Conservation (phyloP, 2,329 filamentous ascomycete genomes). For the Aspergillus caelatus region DNA sequence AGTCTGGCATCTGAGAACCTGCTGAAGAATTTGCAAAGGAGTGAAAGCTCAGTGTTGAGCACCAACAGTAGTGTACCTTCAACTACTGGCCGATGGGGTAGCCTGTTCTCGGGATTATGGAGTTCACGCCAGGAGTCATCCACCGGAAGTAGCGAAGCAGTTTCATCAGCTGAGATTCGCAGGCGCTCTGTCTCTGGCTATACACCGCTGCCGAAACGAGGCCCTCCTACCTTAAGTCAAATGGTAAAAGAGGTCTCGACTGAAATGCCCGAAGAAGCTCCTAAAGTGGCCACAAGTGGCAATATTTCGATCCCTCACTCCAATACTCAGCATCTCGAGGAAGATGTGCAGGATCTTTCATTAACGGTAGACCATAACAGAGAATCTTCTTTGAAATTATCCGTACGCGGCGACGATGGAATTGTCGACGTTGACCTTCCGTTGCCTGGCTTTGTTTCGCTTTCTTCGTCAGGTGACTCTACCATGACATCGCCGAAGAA, state of each 20-base stretch:
- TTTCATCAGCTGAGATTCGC: slow-evolving; percentile 27
- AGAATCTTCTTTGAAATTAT: slow-evolving; percentile 55
- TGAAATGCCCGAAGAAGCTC: slow-evolving; percentile 21
- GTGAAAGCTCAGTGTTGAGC: slow-evolving; percentile 52
- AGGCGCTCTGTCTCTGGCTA: slow-evolving; percentile 33
- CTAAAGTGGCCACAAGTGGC: slow-evolving; percentile 30
- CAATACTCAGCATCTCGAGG: slow-evolving; percentile 20
- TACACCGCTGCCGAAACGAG: slow-evolving; percentile 26
- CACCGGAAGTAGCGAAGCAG: slow-evolving; percentile 38
- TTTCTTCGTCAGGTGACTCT: slow-evolving; percentile 50
- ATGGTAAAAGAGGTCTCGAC: slow-evolving; percentile 38
- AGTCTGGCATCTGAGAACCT: slow-evolving; percentile 59
- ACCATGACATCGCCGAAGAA: slow-evolving; percentile 47
- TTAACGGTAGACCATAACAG: slow-evolving; percentile 35
- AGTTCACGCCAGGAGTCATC: slow-evolving; percentile 53
- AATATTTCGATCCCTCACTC: slow-evolving; percentile 40
- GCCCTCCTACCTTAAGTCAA: slow-evolving; percentile 33
- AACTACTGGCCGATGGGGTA: slow-evolving; percentile 56
- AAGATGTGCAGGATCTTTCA: slow-evolving; percentile 32
- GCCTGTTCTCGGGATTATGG: slow-evolving; percentile 60
- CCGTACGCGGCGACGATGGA: slow-evolving; percentile 60
- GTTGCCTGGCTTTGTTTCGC: slow-evolving; percentile 54
- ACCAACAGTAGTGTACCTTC: slow-evolving; percentile 51
- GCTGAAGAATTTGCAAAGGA: slow-evolving; percentile 56
- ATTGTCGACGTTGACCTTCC: slow-evolving; percentile 64